phyloP scores from a whole-genome alignment of 805 yeast species.

The Lachancea kluyveri region DNA sequence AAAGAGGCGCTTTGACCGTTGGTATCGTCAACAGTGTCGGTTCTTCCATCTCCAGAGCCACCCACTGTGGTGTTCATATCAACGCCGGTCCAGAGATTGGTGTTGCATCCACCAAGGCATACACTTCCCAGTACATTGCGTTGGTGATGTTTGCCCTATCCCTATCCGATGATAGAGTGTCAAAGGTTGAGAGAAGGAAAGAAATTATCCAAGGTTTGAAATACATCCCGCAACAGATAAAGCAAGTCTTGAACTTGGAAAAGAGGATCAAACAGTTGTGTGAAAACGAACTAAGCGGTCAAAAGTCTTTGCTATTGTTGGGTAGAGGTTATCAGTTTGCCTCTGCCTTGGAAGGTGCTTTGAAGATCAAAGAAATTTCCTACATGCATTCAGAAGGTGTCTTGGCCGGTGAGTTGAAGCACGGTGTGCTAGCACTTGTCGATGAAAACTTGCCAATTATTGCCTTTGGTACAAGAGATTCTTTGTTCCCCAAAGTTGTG shows the following conservation, averaged over 20 bases:
- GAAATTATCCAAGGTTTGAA: constrained; percentile 84
- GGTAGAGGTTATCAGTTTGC: constrained; percentile 99
- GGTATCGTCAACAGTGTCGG: constrained; percentile 98
- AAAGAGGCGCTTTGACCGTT: constrained; percentile 94
- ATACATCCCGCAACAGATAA: constrained; percentile 79
- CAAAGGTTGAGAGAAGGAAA: constrained; percentile 65
- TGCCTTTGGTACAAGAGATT: constrained; percentile 94
- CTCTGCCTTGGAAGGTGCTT: constrained; percentile 96
- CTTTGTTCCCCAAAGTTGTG: constrained; percentile 91
- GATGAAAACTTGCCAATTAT: constrained; percentile 91
- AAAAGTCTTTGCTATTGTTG: constrained; percentile 79
- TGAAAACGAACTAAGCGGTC: constrained; percentile 62
- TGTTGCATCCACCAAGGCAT: constrained; percentile 98
- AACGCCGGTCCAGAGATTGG: constrained; percentile 99
- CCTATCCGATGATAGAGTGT: constrained; percentile 85
- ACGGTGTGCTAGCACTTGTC: constrained; percentile 94
- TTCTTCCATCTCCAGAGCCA: constrained; percentile 90
- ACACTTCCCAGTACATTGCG: constrained; percentile 97
- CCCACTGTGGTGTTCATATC: constrained; percentile 99
- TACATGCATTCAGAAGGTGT: constrained; percentile 99
- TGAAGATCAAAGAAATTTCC: constrained; percentile 95
- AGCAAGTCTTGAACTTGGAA: constrained; percentile 67
- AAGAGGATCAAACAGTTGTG: constrained; percentile 71
- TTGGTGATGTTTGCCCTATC: constrained; percentile 94
- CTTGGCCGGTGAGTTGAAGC: constrained; percentile 97